Base-by-base conservation (phyloP, 306 rosid genomes). In the Acacia confusa region DNA sequence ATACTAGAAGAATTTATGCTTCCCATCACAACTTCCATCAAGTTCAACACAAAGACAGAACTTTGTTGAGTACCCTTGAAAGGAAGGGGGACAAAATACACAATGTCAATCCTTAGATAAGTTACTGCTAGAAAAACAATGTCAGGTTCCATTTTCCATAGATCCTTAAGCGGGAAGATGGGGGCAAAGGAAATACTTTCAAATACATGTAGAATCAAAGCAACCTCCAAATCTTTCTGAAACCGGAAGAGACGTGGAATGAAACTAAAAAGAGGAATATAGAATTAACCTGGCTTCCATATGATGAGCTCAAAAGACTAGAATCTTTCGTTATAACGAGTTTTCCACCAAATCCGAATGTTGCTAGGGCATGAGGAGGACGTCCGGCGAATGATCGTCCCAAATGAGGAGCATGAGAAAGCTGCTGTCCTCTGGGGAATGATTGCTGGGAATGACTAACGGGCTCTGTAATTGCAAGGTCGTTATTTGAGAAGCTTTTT, bases 261-360 rank as follows among this genome's bases (percentile, higher is more conserved):
- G 41, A 77, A 78, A 86, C 38, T 64, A 71, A 66, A 67, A 74
- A 78, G 82, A 81, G 65, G 78, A 75, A 79, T 67, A 71, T 63
- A 71, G 84, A 79, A 73, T 88, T 79, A 84, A 94, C 97, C 97
- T 91, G 97, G 82, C 85, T 85, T 78, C 92, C 95, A 78, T 80
- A 88, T 2, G 90, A 83, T 63, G 92, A 84, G 85, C 86, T 82
- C 82, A 82, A 57, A 32, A 74, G 72, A 84, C 88, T 87, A 66
- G 78, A 82, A 79, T 89, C 92, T 76, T 94, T 92, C 98, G 89
- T 88, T 81, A 94, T 70, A 38, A 94, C 66, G 85, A 94, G 98
- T 82, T 92, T 94, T 77, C 98, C 97, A n/a, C 98, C 98, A 86
- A 94, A 94, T 25, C 98, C 97, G 28, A 94, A 94, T 38, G 97